Evolutionary conservation across 1,284 basidiomycete species (phyloP).

Genomic region (Irpex lacteus): DNA sequence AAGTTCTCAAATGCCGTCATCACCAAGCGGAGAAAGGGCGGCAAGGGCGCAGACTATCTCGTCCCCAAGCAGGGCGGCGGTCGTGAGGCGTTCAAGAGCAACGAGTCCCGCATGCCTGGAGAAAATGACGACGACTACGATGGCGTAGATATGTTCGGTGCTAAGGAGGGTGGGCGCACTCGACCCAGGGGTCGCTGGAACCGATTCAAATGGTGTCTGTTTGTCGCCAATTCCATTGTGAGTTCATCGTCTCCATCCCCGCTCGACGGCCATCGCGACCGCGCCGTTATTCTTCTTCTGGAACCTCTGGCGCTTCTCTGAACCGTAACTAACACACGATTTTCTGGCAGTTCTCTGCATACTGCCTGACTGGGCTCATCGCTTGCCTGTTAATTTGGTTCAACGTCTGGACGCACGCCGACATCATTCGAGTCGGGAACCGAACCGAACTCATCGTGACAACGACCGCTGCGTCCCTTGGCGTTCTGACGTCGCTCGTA

Average conservation of each 20-base stretch:
- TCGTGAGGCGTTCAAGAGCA: conserved; percentile 47
- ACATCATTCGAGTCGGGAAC: conserved; percentile 58
- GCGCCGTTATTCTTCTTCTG: conserved; percentile 5
- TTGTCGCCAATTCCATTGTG: conserved; percentile 49
- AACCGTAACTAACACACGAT: conserved; percentile 1
- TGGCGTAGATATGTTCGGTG: conserved; percentile 38
- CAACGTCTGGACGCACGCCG: conserved; percentile 54
- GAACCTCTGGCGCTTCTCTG: not conserved
- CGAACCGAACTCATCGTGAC: conserved; percentile 52
- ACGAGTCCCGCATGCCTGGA: conserved; percentile 48
- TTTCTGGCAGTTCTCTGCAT: conserved; percentile 42
- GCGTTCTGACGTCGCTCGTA: conserved; percentile 52
- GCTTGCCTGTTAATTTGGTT: conserved; percentile 59
- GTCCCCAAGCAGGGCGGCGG: conserved; percentile 50
- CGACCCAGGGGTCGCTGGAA: conserved; percentile 53
- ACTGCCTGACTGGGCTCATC: conserved; percentile 48
- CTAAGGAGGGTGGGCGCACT: conserved; percentile 36
- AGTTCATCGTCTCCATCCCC: conserved; percentile 24
- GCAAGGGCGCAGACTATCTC: conserved; percentile 24
- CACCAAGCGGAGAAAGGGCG: conserved; percentile 35
- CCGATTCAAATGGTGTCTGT: conserved; percentile 59
- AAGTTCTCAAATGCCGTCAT: conserved; percentile 54
- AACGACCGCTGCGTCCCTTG: conserved; percentile 48
- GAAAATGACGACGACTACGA: conserved; percentile 54
- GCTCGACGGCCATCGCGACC: not conserved